These are phyloP conservation scores for Sclerotinia spermophila DNA, from an alignment of 2,329 filamentous ascomycete species.

Conservation along the genomic window DNA sequence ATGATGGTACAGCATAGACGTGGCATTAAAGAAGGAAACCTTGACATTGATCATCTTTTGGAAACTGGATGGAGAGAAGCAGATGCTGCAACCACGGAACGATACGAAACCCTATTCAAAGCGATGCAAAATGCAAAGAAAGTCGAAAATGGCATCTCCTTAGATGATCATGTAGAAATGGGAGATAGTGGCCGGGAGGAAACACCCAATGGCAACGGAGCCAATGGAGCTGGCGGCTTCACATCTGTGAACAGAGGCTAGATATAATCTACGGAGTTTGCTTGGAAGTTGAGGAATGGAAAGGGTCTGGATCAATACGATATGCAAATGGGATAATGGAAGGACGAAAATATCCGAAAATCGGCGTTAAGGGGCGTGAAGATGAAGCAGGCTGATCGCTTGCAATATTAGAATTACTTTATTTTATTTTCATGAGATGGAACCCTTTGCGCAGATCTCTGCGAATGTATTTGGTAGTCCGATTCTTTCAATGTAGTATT, in stretches of 20 bases:
- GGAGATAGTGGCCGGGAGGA: conserved; percentile 37
- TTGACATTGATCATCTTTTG: conserved; percentile 33
- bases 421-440: background rate
- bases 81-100: conserved; percentile 2
- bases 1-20: conserved; percentile 28
- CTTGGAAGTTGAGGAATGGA: conserved; percentile 10
- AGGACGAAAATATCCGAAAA: background rate
- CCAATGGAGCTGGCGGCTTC: conserved; percentile 28
- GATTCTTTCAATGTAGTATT: conserved; percentile 3
- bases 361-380: conserved; percentile 3
- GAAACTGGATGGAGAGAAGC: conserved; percentile 33
- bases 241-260: conserved; percentile 34
- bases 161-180: conserved; percentile 35
- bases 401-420: conserved; percentile 9
- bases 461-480: background rate
- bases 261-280: conserved; percentile 13
- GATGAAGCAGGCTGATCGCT: background rate
- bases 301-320: background rate
- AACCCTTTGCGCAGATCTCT: background rate
- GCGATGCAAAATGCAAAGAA: conserved; percentile 8
- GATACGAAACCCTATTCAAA: conserved; percentile 9
- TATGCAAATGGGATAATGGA: background rate
- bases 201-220: conserved; percentile 18
- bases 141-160: conserved; percentile 19
- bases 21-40: conserved; percentile 30